A percentile compares a stretch with the other conserved stretches of the same genome.
Conservation (phyloP, 2,329 filamentous ascomycete genomes). For the Exophiala spinifera region DNA sequence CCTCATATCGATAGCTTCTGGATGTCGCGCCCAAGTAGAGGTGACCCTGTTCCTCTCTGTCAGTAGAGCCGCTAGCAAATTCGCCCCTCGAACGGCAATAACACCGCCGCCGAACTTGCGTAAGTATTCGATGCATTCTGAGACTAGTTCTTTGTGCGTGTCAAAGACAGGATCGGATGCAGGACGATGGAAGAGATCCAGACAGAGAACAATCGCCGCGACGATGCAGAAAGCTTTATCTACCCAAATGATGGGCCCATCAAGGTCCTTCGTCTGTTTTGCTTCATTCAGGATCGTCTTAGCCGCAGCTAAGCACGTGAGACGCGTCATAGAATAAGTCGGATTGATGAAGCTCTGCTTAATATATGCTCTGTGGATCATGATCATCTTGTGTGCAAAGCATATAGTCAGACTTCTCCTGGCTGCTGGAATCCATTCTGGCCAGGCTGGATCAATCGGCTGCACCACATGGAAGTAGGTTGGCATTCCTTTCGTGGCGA, state of each 20-base stretch:
- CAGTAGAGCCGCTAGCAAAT: constrained; percentile 10
- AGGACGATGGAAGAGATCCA: constrained; percentile 37
- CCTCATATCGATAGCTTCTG: constrained; percentile 7
- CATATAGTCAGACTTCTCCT: constrained; percentile 19
- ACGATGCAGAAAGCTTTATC: constrained; percentile 40
- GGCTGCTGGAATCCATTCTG: constrained; percentile 41
- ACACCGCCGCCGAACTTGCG: constrained; percentile 13
- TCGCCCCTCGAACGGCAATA: constrained; percentile 17
- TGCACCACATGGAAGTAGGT: constrained; percentile 36
- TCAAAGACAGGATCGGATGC: constrained; percentile 13
- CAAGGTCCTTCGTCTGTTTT: constrained; percentile 33
- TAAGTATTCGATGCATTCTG: constrained; percentile 16
- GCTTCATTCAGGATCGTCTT: constrained; percentile 41
- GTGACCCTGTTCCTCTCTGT: constrained; percentile 2
- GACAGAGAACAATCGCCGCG: constrained; percentile 37
- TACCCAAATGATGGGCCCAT: constrained; percentile 44
- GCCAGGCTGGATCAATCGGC: constrained; percentile 38
- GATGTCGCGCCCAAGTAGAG: constrained; percentile 1
- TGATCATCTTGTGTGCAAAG: constrained; percentile 3
- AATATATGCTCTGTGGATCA: constrained; percentile 34
- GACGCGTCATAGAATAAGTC: constrained; percentile 42
- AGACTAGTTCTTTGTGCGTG: constrained; percentile 15
- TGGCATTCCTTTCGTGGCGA: constrained; percentile 36
- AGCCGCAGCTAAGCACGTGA: constrained; percentile 41
- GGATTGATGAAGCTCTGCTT: constrained; percentile 41